Evolutionary conservation across 2,329 filamentous ascomycete species (phyloP).

Genomic region (Alternaria arbusti): DNA sequence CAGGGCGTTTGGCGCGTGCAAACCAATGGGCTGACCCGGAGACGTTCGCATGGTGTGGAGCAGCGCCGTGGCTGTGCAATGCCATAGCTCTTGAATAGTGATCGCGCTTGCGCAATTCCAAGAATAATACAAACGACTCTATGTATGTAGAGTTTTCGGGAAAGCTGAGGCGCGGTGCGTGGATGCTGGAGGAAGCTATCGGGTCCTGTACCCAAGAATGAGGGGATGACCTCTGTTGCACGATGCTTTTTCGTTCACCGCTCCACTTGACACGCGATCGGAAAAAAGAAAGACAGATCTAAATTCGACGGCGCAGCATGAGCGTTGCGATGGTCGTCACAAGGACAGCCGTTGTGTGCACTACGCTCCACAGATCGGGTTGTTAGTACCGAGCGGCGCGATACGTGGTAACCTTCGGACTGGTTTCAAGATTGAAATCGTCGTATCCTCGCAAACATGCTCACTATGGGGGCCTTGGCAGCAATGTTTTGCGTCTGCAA

Average conservation of each 20-base stretch:
- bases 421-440: slow-evolving; percentile 9
- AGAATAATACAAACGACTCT: not conserved
- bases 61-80: slow-evolving; percentile 10
- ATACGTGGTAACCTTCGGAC: slow-evolving; percentile 12
- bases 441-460: slow-evolving; percentile 14
- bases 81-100: not conserved
- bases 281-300: slow-evolving; percentile 2
- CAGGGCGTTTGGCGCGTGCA: slow-evolving; percentile 1
- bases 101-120: slow-evolving; percentile 1
- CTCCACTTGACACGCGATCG: not conserved
- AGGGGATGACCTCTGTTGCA: not conserved
- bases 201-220: not conserved
- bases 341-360: slow-evolving; percentile 21
- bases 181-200: not conserved
- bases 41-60: slow-evolving; percentile 4
- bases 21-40: slow-evolving; percentile 3
- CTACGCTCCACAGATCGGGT: slow-evolving; percentile 24
- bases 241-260: slow-evolving; percentile 2
- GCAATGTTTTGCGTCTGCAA: slow-evolving; percentile 3
- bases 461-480: slow-evolving; percentile 10
- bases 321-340: slow-evolving; percentile 4
- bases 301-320: slow-evolving; percentile 8
- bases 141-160: not conserved
- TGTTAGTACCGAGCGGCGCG: slow-evolving; percentile 11
- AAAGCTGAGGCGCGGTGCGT: not conserved